Evolutionary conservation across 2,329 filamentous ascomycete species (phyloP).

Genomic region (Alternaria ventricosa): DNA sequence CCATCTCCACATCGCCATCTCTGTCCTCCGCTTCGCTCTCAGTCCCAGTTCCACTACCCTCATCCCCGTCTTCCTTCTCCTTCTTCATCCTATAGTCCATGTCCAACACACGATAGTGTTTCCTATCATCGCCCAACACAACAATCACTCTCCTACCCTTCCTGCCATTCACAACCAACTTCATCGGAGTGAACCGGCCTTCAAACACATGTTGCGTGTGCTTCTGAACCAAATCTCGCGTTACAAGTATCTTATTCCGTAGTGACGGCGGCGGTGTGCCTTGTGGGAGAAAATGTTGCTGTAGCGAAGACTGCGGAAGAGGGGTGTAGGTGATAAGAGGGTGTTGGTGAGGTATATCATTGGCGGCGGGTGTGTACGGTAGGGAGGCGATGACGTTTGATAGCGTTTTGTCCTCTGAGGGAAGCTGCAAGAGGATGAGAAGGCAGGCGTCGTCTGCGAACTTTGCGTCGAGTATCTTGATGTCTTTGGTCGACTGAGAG

Average conservation of each 20-base stretch:
- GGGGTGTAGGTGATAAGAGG: conserved; percentile 13
- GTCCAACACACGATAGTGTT: conserved; percentile 64
- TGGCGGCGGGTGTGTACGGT: conserved; percentile 15
- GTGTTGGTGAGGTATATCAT: conserved; percentile 27
- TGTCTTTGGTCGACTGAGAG: conserved; percentile 47
- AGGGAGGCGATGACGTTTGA: conserved; percentile 38
- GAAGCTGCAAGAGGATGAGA: conserved; percentile 62
- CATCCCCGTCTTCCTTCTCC: conserved; percentile 13
- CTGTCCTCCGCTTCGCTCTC: conserved; percentile 14
- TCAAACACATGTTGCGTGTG: conserved; percentile 57
- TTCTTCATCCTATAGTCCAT: conserved; percentile 52
- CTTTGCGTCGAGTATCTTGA: conserved; percentile 67
- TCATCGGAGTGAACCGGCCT: conserved; percentile 56
- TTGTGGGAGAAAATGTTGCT: conserved; percentile 1
- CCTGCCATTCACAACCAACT: conserved; percentile 63
- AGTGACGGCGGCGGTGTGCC: neutral
- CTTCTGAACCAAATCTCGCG: conserved; percentile 11
- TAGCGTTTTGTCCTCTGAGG: neutral
- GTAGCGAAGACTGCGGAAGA: conserved; percentile 1
- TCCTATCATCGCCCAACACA: conserved; percentile 61
- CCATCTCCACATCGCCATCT: conserved; percentile 2
- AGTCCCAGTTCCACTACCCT: conserved; percentile 1
- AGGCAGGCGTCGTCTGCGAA: conserved; percentile 70
- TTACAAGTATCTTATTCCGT: conserved; percentile 4
- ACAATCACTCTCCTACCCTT: conserved; percentile 60